phyloP scores from a whole-genome alignment of 805 yeast species.

The Pichia cephalocereana region DNA sequence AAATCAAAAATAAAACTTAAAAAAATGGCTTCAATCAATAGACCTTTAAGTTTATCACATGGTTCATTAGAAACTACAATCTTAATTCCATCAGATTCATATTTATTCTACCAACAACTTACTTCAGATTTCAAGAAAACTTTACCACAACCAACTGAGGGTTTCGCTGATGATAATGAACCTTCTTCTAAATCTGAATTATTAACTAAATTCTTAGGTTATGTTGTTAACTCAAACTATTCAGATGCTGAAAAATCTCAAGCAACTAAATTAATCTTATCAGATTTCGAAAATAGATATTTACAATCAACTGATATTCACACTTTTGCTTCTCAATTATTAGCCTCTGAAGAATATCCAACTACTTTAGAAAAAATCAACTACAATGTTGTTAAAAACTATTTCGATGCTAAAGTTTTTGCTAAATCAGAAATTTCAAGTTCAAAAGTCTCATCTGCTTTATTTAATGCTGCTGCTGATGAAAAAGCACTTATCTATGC shows the following conservation, averaged over 20 bases:
- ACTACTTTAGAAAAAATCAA: conserved; percentile 68
- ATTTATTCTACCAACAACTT: conserved; percentile 76
- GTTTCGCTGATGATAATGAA: conserved; percentile 77
- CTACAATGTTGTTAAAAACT: conserved; percentile 61
- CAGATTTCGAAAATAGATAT: conserved; percentile 80
- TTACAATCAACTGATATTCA: conserved; percentile 76
- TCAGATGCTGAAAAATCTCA: conserved; percentile 32
- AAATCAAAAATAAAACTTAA: not conserved
- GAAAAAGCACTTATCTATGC: conserved; percentile 61
- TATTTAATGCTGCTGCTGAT: conserved; percentile 57
- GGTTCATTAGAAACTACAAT: conserved; percentile 85
- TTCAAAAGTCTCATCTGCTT: conserved; percentile 20
- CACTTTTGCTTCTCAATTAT: conserved; percentile 67
- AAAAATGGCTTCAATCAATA: conserved; percentile 24
- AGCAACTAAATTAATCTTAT: conserved; percentile 58
- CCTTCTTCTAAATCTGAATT: conserved; percentile 83
- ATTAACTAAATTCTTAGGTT: conserved; percentile 76
- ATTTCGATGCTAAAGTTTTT: conserved; percentile 39
- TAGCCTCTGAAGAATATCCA: conserved; percentile 48
- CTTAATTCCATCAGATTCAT: conserved; percentile 73
- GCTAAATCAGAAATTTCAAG: conserved; percentile 15
- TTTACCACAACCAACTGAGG: conserved; percentile 76
- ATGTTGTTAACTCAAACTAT: conserved; percentile 30
- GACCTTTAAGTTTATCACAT: conserved; percentile 79
- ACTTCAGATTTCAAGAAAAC: conserved; percentile 76